Evolutionary conservation across 148 eudicot species (phyloP).

Genomic region (Nepenthes mirabilis): DNA sequence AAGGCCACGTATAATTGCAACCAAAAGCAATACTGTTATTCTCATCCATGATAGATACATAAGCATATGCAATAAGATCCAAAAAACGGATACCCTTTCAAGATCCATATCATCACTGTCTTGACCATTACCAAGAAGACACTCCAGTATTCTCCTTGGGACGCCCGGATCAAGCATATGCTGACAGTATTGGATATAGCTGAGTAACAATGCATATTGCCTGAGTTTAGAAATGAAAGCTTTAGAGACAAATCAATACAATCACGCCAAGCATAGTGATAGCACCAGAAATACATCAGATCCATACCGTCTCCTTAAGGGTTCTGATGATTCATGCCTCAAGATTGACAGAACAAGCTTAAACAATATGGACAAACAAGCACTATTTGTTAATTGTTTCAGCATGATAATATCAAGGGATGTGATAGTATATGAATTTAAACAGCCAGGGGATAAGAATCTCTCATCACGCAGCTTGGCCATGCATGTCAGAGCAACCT

Average conservation of each 20-base stretch:
- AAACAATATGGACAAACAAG: conserved; percentile 71
- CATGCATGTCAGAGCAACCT: conserved; percentile 95
- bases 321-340: conserved; percentile 85
- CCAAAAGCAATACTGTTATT: too few species aligned
- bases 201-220: conserved; percentile 83
- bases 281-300: not conserved
- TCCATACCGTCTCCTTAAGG: conserved; percentile 82
- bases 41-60: not conserved
- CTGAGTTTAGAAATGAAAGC: conserved; percentile 28
- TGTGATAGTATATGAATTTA: conserved; percentile 57
- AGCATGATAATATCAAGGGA: conserved; percentile 72
- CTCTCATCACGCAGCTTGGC: conserved; percentile 92
- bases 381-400: conserved; percentile 83
- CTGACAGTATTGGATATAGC: conserved; percentile 92
- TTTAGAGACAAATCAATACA: conserved; percentile 10
- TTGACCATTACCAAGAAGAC: conserved; percentile 53
- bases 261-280: not conserved
- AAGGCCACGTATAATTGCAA: too few species aligned
- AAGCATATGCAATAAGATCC: not conserved
- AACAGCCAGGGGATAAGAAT: conserved; percentile 52
- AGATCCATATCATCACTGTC: conserved; percentile 73
- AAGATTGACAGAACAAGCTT: conserved; percentile 72
- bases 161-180: conserved; percentile 94
- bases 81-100: conserved; percentile 45
- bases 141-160: conserved; percentile 67